Evolutionary conservation across 2,329 filamentous ascomycete species (phyloP).

Genomic region (Chaetothyriales sp.): DNA sequence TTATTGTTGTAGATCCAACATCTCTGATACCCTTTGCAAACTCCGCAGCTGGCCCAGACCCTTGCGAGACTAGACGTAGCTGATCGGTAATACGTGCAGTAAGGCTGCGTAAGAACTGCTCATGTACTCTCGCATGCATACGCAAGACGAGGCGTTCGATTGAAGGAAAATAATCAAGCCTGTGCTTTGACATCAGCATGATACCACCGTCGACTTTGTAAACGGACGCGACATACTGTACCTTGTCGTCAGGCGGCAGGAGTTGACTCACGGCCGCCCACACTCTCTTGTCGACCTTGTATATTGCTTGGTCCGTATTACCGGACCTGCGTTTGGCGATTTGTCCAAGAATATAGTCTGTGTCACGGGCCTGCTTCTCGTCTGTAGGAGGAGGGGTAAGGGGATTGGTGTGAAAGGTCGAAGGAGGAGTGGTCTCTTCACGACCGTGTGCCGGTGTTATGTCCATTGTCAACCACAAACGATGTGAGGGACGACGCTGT

Average conservation of each 20-base stretch:
- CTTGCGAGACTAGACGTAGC: slow-evolving; percentile 2
- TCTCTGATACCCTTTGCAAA: slow-evolving; percentile 7
- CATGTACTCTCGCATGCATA: slow-evolving; percentile 4
- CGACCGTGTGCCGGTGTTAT: background rate
- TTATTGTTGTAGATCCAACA: slow-evolving; percentile 6
- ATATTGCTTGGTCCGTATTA: background rate
- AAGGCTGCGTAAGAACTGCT: slow-evolving; percentile 4
- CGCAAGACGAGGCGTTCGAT: slow-evolving; percentile 2
- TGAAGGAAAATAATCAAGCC: slow-evolving; percentile 7
- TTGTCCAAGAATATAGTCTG: background rate
- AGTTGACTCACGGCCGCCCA: slow-evolving; percentile 1
- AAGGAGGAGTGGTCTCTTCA: slow-evolving; percentile 3
- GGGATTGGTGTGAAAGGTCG: background rate
- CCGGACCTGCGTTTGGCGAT: slow-evolving; percentile 4
- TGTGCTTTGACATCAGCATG: slow-evolving; percentile 2
- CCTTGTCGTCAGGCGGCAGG: slow-evolving; percentile 6
- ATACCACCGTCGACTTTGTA: background rate
- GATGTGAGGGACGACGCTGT: too few relatives aligned
- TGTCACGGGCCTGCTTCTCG: slow-evolving; percentile 2
- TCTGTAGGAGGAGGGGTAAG: slow-evolving; percentile 6
- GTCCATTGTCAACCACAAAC: too few relatives aligned
- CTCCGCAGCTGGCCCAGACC: slow-evolving; percentile 5
- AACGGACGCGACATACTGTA: slow-evolving; percentile 2
- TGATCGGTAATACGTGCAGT: slow-evolving; percentile 2
- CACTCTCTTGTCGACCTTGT: slow-evolving; percentile 1